Evolutionary conservation across 306 rosid genomes (phyloP), one percentile per base, ranked within the genome.

Genomic region (Cyamopsis tetragonoloba): DNA sequence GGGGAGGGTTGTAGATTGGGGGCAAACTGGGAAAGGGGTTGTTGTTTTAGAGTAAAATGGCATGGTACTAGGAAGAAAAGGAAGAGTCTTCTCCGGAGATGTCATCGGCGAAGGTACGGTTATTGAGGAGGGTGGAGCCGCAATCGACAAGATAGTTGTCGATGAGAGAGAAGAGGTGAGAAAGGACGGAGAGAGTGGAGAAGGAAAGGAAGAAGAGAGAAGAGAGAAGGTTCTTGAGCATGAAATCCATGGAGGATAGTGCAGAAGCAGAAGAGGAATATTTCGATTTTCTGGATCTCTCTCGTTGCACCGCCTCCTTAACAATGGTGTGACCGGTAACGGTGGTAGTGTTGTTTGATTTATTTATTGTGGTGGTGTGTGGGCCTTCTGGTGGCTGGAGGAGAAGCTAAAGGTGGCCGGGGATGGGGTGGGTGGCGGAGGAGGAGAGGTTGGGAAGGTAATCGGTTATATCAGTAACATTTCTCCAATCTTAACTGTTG

Each of bases 101-200:
- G 23, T 92, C 96, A 2, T 86, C 76, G 31, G 80, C 43, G 85
- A 88, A 93, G 7, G 51, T 74, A 39, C 97, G 96, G 65, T 76
- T 23, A 62, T 87, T 74, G n/a, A 87, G 32, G 73, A 74, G 64
- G 20, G 80, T 4, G 74, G 97, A 84, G 23, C 98, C 98, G 77
- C 91, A 88, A 54, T 93, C 78, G 88, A 89, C 6, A 85, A 93
- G 97, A 74, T 84, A 81, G 87, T 77, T 83, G 68, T 89, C 96
- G 48, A 71, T n/a, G 13, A 97, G 98, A 20, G 90, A 83, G n/a
- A n/a, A n/a, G n/a, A n/a, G n/a, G n/a, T n/a, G n/a, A n/a, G 83
- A 89, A 89, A 51, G 39, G 81, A 48, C 77, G 44, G 91, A 84
- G 17, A 41, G 27, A 22, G 68, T 30, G 6, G 2, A 43, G 68